Evolutionary conservation across 805 yeast genomes (phyloP).

Genomic region (Cyberlindnera americana): DNA sequence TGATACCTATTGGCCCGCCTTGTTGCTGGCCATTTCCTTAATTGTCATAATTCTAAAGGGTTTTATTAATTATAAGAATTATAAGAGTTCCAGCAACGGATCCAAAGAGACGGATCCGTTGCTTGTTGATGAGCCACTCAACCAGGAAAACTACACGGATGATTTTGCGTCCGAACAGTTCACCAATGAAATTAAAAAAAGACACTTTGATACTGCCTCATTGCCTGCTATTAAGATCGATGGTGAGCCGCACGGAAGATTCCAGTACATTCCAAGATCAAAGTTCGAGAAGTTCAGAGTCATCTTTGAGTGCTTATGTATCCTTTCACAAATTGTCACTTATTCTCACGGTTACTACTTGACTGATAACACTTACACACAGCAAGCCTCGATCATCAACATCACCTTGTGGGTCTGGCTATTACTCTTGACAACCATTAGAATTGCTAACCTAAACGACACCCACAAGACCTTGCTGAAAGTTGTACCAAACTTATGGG

Average conservation of each 20-base stretch:
- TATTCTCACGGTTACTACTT: constrained; percentile 29
- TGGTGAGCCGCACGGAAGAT: constrained; percentile 58
- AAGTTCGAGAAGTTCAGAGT: constrained; percentile 53
- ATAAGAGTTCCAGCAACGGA: not conserved
- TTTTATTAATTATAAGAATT: constrained; percentile 9
- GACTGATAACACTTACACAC: constrained; percentile 18
- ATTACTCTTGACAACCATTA: constrained; percentile 27
- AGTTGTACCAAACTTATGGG: constrained; percentile 58
- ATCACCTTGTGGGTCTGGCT: constrained; percentile 32
- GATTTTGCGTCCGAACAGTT: constrained; percentile 3
- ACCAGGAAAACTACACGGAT: constrained; percentile 5
- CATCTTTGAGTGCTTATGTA: constrained; percentile 43
- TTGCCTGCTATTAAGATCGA: constrained; percentile 51
- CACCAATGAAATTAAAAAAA: constrained; percentile 37
- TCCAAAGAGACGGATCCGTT: constrained; percentile 21
- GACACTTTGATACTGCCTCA: constrained; percentile 61
- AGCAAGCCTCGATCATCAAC: constrained; percentile 10
- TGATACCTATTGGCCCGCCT: constrained; percentile 35
- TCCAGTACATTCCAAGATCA: constrained; percentile 45
- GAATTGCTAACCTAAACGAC: constrained; percentile 35
- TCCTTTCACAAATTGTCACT: constrained; percentile 37
- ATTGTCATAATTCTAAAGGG: constrained; percentile 13
- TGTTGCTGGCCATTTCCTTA: constrained; percentile 28
- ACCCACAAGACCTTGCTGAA: constrained; percentile 20
- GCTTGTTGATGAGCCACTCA: constrained; percentile 2